A percentile compares a stretch with the other conserved stretches of the same genome.
Evolutionary conservation across 139 green algal genomes (phyloP).

Genomic region (Desmodesmus armatus): DNA sequence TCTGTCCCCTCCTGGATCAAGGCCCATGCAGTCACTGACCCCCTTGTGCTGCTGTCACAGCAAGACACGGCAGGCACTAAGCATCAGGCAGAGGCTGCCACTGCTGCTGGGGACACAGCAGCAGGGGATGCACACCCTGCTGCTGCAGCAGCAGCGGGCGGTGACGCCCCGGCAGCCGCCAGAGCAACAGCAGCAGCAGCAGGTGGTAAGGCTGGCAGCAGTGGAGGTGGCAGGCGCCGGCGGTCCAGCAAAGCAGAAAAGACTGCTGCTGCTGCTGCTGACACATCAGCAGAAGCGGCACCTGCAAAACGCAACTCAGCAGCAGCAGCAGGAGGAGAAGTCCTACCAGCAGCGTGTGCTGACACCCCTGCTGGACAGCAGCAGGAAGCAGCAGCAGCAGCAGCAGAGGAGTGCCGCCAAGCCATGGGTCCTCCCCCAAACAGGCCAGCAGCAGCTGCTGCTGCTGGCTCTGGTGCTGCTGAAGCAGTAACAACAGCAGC

Average conservation of each 20-base stretch:
- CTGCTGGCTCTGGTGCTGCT: background rate
- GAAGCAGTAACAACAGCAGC: background rate
- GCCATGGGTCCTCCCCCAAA: background rate
- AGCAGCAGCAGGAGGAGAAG: background rate
- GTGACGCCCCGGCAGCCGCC: background rate
- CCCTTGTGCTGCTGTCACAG: background rate
- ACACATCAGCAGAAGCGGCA: conserved; percentile 5
- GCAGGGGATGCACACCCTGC: background rate
- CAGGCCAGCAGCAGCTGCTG: background rate
- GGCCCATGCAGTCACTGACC: background rate
- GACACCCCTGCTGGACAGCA: background rate
- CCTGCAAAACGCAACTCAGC: background rate
- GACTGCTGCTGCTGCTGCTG: background rate
- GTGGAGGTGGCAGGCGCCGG: background rate
- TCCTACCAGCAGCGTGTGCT: background rate
- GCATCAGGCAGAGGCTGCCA: background rate
- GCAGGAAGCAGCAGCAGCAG: conserved; percentile 4
- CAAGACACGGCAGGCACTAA: conserved; percentile 5
- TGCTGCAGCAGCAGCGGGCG: background rate
- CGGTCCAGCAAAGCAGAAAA: background rate
- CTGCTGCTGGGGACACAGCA: background rate
- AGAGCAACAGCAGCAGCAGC: conserved; percentile 16
- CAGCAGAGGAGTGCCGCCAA: no score
- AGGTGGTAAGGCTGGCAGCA: background rate
- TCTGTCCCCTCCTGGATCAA: conserved; percentile 40